Base-by-base conservation (phyloP, 441 rosid genomes). In the Adansonia madagascariensis region DNA sequence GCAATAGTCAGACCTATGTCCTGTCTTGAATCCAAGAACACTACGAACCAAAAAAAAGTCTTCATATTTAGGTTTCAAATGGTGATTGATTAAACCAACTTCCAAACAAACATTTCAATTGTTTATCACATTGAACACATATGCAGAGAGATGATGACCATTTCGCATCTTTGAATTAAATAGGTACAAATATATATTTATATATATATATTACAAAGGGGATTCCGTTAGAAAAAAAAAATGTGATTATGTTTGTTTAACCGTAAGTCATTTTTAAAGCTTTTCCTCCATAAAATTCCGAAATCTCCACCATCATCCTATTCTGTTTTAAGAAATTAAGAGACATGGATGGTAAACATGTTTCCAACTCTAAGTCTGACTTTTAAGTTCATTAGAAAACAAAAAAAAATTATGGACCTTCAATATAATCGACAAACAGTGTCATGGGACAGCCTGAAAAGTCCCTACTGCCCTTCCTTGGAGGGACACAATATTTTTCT, bases 211-310 rank as follows among this genome's bases (percentile, higher is more conserved):
- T 44, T 1, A 44, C 18, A 41, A 71, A 67, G 1, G 17, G 11
- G 65, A 35, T 35, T 43, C n/a, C 72, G 49, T 53, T 71, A 24
- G 70, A 3, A 50, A 74, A 76, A 80, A 49, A 24, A 24, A 24
- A 24, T 24, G 27, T 24, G 86, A 80, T 79, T 62, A 39, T 79
- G 78, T 75, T 77, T 50, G 69, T 73, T 41, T 18, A 75, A 27
- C 31, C 2, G 0, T 73, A 17, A 27, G 35, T 15, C 24, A 44
- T 46, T 82, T 64, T 65, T 41, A 14, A 22, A 80, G 59, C 17
- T 2, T 65, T 9, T 35, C 75, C 82, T 56, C 49, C 86, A 81
- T 55, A 80, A 81, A 77, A 73, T 57, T 81, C 84, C 86, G 80
- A 84, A 83, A 10, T 66, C 56, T 61, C 46, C 63, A 76, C 15